Conservation (phyloP, 306 rosid genomes). For the Dryas alaskensis region DNA sequence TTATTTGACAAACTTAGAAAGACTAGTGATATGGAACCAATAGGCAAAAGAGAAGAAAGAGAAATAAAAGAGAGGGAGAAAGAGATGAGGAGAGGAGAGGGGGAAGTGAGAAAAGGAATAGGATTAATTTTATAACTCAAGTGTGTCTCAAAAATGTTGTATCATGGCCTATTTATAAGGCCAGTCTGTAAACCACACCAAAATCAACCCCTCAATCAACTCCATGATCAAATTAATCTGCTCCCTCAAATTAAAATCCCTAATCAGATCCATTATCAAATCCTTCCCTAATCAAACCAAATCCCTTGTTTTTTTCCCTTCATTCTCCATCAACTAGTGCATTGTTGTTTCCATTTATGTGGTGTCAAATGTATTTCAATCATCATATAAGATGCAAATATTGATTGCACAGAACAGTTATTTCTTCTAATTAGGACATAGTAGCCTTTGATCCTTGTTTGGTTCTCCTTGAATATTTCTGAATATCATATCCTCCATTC, state of each 20-base stretch:
- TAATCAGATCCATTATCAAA: no score
- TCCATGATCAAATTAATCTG: no score
- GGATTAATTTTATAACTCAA: neutral
- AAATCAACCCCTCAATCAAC: neutral
- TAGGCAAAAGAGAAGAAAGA: neutral
- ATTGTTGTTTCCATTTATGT: neutral
- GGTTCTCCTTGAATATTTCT: neutral
- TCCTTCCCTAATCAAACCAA: neutral
- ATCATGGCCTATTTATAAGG: neutral
- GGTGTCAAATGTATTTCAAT: neutral
- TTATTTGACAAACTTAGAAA: neutral
- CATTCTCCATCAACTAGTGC: slow-evolving; percentile 6
- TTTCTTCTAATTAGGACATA: neutral
- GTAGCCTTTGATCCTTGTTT: neutral
- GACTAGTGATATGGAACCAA: neutral
- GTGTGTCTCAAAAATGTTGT: neutral
- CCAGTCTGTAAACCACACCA: neutral
- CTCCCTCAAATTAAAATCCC: neutral
- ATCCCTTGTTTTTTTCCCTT: neutral
- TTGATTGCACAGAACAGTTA: neutral
- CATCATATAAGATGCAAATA: neutral
- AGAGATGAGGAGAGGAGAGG: neutral
- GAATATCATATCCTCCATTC: neutral
- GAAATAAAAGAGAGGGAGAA: neutral
- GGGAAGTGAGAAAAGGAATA: neutral